Conservation (phyloP, 2,329 filamentous ascomycete species). For the Colletotrichum sp. region DNA sequence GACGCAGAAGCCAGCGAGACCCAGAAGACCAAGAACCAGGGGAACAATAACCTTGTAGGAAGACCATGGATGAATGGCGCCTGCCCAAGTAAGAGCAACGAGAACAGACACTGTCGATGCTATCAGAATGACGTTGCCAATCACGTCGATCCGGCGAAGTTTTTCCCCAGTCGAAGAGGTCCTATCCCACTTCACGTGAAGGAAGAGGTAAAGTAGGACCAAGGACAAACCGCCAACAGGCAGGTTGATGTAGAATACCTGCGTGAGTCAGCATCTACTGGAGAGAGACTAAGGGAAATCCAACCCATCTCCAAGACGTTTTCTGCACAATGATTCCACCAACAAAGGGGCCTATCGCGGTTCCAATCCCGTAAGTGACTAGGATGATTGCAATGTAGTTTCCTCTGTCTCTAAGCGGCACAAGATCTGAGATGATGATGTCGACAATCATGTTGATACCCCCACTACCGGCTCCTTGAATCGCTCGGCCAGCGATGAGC, state of each 20-base stretch:
- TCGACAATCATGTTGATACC: constrained; percentile 39
- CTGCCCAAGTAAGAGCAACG: constrained; percentile 48
- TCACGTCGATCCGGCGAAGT: constrained; percentile 44
- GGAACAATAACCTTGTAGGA: constrained; percentile 42
- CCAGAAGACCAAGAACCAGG: constrained; percentile 41
- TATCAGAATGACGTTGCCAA: constrained; percentile 48
- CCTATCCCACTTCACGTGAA: constrained; percentile 9
- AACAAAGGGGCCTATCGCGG: constrained; percentile 35
- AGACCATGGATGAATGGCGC: constrained; percentile 46
- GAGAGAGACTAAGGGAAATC: not conserved
- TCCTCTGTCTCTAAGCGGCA: constrained; percentile 51
- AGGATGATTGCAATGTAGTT: constrained; percentile 40
- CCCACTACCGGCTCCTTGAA: constrained; percentile 53
- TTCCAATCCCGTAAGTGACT: constrained; percentile 35
- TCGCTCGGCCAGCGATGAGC: constrained; percentile 51
- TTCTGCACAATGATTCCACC: constrained; percentile 31
- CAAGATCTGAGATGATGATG: constrained; percentile 47
- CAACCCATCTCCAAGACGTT: constrained; percentile 44
- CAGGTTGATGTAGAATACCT: constrained; percentile 50
- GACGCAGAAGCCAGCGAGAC: constrained; percentile 59
- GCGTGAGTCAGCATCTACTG: not conserved
- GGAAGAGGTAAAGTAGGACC: constrained; percentile 10
- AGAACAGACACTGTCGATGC: constrained; percentile 43
- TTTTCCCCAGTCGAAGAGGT: constrained; percentile 26
- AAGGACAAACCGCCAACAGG: constrained; percentile 34